Conservation (phyloP, 345 rosid species). For the Salix arbutifolia region DNA sequence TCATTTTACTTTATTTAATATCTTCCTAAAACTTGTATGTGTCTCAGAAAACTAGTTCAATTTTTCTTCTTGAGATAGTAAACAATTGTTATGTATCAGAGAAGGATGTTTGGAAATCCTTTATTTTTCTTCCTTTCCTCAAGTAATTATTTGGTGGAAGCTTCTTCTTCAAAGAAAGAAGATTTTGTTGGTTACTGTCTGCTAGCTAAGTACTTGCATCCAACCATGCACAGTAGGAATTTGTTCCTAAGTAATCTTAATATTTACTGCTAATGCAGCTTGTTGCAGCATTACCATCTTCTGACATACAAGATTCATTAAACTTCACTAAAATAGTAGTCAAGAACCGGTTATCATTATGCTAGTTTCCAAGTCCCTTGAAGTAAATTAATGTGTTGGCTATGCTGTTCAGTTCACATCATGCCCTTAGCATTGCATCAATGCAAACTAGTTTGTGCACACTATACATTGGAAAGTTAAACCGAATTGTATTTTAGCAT, state of each 20-base stretch:
- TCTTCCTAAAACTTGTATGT: background rate
- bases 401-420: background rate
- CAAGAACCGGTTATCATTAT: background rate
- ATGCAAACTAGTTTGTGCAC: background rate
- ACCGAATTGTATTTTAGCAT: background rate
- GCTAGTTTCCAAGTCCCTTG: background rate
- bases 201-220: background rate
- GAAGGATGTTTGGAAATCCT: background rate
- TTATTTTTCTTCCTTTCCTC: background rate
- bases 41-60: background rate
- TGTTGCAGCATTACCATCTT: too few relatives aligned
- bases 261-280: background rate
- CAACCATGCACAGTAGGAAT: too few relatives aligned
- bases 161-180: background rate
- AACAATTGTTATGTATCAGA: background rate
- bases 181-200: background rate
- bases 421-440: background rate
- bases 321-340: background rate
- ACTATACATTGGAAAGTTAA: background rate
- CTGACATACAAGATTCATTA: background rate
- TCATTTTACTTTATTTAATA: background rate
- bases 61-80: background rate
- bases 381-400: background rate
- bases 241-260: background rate
- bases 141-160: background rate